These are phyloP conservation scores for Mucor racemosus DNA, from an alignment of 371 early-diverging fungal species.

Conservation along the genomic window DNA sequence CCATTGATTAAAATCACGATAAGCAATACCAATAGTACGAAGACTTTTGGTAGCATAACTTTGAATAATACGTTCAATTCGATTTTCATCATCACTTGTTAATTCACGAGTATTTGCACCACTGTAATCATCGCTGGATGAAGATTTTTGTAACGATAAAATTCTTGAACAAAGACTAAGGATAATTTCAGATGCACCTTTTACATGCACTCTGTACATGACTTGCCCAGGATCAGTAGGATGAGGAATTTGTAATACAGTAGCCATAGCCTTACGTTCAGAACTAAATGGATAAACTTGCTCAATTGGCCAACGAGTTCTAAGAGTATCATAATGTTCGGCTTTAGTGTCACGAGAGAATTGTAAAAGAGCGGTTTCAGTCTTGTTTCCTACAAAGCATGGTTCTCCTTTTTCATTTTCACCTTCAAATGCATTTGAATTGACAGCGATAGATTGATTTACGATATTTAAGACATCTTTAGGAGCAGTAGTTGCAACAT, in stretches of 20 bases:
- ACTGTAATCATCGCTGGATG: conserved; percentile 45
- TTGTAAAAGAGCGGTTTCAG: conserved; percentile 82
- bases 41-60: conserved; percentile 62
- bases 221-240: conserved; percentile 25
- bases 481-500: conserved; percentile 42
- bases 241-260: conserved; percentile 62
- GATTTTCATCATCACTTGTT: conserved; percentile 42
- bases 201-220: conserved; percentile 68
- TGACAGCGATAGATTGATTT: conserved; percentile 74
- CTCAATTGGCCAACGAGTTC: conserved; percentile 54
- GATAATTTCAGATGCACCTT: conserved; percentile 85
- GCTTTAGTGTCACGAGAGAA: conserved; percentile 59
- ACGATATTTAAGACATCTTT: conserved; percentile 45
- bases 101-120: conserved; percentile 53
- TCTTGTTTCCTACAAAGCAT: conserved; percentile 72
- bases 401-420: conserved; percentile 61
- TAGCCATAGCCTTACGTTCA: conserved; percentile 89
- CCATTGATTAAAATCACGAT: conserved; percentile 65
- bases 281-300: conserved; percentile 83
- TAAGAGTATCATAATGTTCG: conserved; percentile 50
- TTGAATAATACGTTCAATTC: conserved; percentile 60
- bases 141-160: conserved; percentile 34
- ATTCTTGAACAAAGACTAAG: conserved; percentile 38
- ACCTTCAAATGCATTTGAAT: conserved; percentile 79
- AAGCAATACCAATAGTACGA: conserved; percentile 72